phyloP scores from a whole-genome alignment of 371 early-diverging fungal species.

The Mucor irregularis region DNA sequence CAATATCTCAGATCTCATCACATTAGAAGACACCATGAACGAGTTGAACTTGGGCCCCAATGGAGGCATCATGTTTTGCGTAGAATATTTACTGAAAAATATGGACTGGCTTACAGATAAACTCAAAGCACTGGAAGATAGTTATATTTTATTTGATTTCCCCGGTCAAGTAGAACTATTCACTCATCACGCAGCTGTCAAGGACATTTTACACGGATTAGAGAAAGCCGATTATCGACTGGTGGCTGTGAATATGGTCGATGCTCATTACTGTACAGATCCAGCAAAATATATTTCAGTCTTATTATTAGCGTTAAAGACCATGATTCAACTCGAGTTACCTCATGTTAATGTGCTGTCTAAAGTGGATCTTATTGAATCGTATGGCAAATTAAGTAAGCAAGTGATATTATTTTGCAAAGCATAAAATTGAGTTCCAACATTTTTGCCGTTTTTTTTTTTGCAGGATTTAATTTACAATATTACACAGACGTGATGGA shows the following conservation, averaged over 20 bases:
- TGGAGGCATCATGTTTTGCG: constrained; percentile 97
- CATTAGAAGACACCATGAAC: constrained; percentile 95
- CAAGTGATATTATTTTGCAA: not conserved
- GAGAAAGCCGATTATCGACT: constrained; percentile 74
- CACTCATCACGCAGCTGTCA: constrained; percentile 89
- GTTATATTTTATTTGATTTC: constrained; percentile 96
- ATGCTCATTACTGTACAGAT: constrained; percentile 93
- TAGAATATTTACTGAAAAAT: constrained; percentile 93
- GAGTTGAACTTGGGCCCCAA: constrained; percentile 97
- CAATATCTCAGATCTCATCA: constrained; percentile 93
- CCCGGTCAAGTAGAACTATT: constrained; percentile 99
- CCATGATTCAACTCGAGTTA: constrained; percentile 93
- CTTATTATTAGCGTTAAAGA: constrained; percentile 78
- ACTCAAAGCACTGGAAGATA: constrained; percentile 72
- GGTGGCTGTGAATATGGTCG: constrained; percentile 93
- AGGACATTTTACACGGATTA: constrained; percentile 75
- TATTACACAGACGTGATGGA: constrained; percentile 95
- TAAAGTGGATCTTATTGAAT: constrained; percentile 91
- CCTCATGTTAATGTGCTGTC: constrained; percentile 96
- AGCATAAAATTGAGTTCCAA: not conserved
- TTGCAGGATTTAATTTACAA: constrained; percentile 79
- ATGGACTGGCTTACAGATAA: constrained; percentile 92
- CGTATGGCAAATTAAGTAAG: constrained; percentile 72
- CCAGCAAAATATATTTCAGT: constrained; percentile 93
- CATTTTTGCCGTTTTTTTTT: not conserved